Evolutionary conservation across 257 asterid species (phyloP).

Genomic region (Vinca minor): DNA sequence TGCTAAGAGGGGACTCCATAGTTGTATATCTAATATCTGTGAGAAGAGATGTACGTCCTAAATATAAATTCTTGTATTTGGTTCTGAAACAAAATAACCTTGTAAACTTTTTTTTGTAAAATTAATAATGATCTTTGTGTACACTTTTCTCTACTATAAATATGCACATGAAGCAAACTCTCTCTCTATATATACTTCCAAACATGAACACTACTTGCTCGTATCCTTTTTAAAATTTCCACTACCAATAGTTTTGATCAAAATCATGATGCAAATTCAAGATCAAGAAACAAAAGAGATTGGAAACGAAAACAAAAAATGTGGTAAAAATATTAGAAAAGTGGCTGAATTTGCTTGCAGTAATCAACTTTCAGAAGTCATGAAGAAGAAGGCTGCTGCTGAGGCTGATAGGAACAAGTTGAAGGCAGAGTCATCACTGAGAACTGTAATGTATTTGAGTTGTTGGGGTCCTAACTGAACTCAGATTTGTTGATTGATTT

Average conservation of each 20-base stretch:
- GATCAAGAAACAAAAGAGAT: neutral
- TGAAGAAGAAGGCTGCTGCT: slow-evolving; percentile 9
- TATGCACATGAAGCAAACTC: neutral
- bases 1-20: too few species aligned
- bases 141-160: neutral
- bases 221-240: too few species aligned
- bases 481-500: neutral
- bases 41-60: too few species aligned
- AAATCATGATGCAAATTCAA: neutral
- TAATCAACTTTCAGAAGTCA: neutral
- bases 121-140: neutral
- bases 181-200: neutral
- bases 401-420: slow-evolving; percentile 11
- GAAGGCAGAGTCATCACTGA: slow-evolving; percentile 21
- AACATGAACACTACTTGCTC: neutral
- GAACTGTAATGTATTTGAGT: slow-evolving; percentile 24
- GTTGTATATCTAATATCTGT: too few species aligned
- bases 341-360: neutral
- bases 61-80: too few species aligned
- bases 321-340: neutral
- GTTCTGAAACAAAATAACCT: too few species aligned
- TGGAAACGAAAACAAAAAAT: neutral
- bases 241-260: too few species aligned
- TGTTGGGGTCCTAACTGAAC: slow-evolving; percentile 23
- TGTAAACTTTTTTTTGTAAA: neutral